phyloP scores from a whole-genome alignment of 345 rosid genomes.

The Nephelium lappaceum region DNA sequence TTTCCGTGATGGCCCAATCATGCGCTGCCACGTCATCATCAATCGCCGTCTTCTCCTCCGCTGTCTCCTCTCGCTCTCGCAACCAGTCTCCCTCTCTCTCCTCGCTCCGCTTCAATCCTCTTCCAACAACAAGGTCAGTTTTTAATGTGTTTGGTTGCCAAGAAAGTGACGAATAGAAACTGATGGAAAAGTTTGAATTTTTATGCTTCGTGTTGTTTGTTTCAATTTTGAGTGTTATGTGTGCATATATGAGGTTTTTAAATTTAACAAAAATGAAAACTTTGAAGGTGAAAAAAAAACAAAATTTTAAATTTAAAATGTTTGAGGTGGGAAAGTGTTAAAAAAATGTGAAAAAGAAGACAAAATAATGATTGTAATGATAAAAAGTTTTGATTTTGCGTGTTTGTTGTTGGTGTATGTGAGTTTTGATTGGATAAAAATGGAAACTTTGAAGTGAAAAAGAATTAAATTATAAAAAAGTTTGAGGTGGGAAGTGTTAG shows the following conservation, averaged over 20 bases:
- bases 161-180: not conserved
- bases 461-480: not conserved
- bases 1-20: constrained; percentile 16
- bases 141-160: not conserved
- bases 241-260: no score
- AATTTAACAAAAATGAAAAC: not conserved
- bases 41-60: not conserved
- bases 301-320: not conserved
- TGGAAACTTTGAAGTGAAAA: constrained; percentile 5
- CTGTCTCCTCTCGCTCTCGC: not conserved
- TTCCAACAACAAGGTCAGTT: not conserved
- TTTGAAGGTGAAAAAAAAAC: not conserved
- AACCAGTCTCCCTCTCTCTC: constrained; percentile 5
- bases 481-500: no score
- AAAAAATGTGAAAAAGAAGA: not conserved
- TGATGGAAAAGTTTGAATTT: not conserved
- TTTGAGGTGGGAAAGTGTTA: not conserved
- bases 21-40: constrained; percentile 20
- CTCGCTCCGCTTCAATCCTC: constrained; percentile 12
- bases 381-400: not conserved
- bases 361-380: not conserved
- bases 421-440: not conserved
- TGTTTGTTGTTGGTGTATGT: not conserved
- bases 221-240: not conserved
- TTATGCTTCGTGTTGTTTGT: not conserved